phyloP scores from a whole-genome alignment of 2,329 filamentous ascomycete genomes.

The Tolypocladium inflatum region DNA sequence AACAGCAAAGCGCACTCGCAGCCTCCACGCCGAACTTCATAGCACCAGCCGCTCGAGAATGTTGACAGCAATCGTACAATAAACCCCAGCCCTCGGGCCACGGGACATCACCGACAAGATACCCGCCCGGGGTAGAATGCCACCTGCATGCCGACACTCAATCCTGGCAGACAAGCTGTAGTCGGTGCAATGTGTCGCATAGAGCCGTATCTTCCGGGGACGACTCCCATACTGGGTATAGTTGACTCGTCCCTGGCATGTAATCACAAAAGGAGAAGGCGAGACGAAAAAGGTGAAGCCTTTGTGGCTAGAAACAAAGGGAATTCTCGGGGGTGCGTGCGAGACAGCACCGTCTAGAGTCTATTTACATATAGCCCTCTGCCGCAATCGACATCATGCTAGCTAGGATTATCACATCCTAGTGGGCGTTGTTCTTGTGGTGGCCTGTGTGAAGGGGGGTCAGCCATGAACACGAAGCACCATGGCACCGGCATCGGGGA shows the following conservation, averaged over 20 bases:
- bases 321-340: not conserved
- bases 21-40: too few species aligned
- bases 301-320: not conserved
- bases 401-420: slow-evolving; percentile 28
- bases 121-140: too few species aligned
- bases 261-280: not conserved
- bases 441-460: slow-evolving; percentile 54
- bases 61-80: too few species aligned
- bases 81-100: too few species aligned
- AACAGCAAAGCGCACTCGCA: too few species aligned
- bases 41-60: too few species aligned
- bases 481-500: not conserved
- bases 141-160: too few species aligned
- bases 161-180: too few species aligned
- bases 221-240: not conserved
- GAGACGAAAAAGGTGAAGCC: not conserved
- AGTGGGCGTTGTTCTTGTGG: slow-evolving; percentile 99
- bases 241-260: not conserved
- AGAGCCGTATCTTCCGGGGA: too few species aligned
- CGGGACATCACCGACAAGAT: too few species aligned
- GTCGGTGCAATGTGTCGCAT: too few species aligned
- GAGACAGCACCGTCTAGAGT: slow-evolving; percentile 19
- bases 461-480: not conserved
- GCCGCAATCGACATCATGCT: slow-evolving; percentile 13
- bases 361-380: slow-evolving; percentile 31